Evolutionary conservation across 208 protist species (phyloP).

Genomic region (Wallacemonas sp.): DNA sequence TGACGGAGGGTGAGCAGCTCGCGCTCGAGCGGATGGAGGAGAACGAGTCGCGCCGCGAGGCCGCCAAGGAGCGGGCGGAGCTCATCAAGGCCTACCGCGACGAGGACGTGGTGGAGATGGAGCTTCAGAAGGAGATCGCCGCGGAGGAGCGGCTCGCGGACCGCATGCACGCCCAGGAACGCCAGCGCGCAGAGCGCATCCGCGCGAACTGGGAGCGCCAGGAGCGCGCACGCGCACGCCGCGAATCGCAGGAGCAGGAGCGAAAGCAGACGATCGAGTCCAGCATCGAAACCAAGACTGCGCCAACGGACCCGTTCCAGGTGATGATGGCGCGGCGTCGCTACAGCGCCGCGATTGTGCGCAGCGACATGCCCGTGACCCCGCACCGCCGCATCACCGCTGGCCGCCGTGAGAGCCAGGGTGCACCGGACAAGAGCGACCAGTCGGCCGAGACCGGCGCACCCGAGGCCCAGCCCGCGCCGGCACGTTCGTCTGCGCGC

Average conservation of each 20-base stretch:
- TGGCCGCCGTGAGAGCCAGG: background rate
- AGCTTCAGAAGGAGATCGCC: conserved; percentile 47
- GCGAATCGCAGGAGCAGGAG: conserved; percentile 18
- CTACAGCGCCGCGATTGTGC: conserved; percentile 21
- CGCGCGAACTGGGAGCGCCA: conserved; percentile 8
- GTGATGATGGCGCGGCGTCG: conserved; percentile 34
- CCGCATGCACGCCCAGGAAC: conserved; percentile 21
- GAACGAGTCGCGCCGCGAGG: conserved; percentile 48
- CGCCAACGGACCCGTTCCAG: conserved; percentile 40
- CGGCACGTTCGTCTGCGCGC: too few relatives aligned
- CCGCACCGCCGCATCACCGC: conserved; percentile 11
- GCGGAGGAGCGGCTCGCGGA: conserved; percentile 26
- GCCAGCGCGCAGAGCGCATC: conserved; percentile 27
- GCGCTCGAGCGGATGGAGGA: conserved; percentile 64
- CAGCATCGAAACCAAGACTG: conserved; percentile 12
- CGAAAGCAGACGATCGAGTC: conserved; percentile 28
- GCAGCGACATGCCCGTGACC: conserved; percentile 12
- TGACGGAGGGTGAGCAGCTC: conserved; percentile 51
- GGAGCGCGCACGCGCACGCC: conserved; percentile 29
- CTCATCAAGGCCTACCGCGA: conserved; percentile 31
- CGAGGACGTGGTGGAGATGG: conserved; percentile 28
- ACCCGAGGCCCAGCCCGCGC: too few relatives aligned
- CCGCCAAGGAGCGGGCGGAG: conserved; percentile 33
- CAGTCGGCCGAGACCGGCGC: too few relatives aligned
- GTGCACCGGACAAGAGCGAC: background rate